A percentile compares a stretch with the other conserved stretches of the same genome.
Evolutionary conservation across 169 alveolate species (phyloP).

Genomic region (Plasmodium cynomolgi): DNA sequence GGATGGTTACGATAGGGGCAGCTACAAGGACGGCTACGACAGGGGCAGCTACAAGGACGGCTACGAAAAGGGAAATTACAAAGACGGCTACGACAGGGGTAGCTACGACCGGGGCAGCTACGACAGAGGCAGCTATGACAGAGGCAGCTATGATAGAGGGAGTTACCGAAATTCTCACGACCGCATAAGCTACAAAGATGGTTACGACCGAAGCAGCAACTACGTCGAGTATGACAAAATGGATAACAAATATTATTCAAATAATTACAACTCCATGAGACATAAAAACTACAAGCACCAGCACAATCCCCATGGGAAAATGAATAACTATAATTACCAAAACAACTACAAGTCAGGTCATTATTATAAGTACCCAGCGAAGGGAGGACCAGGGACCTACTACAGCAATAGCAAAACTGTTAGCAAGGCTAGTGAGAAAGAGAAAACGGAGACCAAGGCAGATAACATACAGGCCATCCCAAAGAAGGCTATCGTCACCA

Average conservation of each 20-base stretch:
- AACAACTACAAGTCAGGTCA: conserved; percentile 26
- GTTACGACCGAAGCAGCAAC: conserved; percentile 13
- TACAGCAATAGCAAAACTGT: conserved; percentile 7
- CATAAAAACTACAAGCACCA: conserved; percentile 60
- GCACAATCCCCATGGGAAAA: conserved; percentile 28
- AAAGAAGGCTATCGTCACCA: conserved; percentile 57
- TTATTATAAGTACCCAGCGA: conserved; percentile 48
- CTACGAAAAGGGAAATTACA: conserved; percentile 23
- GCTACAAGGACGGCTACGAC: conserved; percentile 33
- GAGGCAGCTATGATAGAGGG: conserved; percentile 31
- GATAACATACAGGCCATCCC: conserved; percentile 65
- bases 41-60: conserved; percentile 16
- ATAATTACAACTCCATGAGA: conserved; percentile 40
- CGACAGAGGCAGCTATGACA: conserved; percentile 4
- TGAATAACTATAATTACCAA: conserved; percentile 37
- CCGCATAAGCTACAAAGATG: not conserved
- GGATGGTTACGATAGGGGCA: not conserved
- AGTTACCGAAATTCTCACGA: conserved; percentile 3
- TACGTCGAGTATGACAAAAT: conserved; percentile 67
- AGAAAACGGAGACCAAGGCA: conserved; percentile 29
- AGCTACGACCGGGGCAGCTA: not conserved
- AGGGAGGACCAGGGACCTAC: conserved; percentile 25
- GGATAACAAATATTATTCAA: conserved; percentile 64
- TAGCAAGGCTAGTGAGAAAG: conserved; percentile 34
- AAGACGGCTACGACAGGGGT: not conserved